Evolutionary conservation across 768 basidiomycete species (phyloP).

Genomic region (Rhodosporidiobolus odoratus): DNA sequence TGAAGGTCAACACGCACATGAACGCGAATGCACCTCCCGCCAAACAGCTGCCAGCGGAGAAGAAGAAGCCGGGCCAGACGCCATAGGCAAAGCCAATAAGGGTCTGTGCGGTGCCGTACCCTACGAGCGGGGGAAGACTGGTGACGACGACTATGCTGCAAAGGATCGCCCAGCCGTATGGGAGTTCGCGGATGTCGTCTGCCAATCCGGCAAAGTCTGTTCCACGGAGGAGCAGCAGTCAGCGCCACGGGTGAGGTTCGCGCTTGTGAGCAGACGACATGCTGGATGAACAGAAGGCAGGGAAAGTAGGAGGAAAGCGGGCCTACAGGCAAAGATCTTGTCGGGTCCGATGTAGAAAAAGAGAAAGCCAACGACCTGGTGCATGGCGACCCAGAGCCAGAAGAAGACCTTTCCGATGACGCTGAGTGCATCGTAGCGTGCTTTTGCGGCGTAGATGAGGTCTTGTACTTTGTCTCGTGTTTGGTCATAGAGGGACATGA

Average conservation of each 20-base stretch:
- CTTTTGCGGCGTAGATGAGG: background rate
- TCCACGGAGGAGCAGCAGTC: background rate
- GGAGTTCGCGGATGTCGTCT: constrained; percentile 11
- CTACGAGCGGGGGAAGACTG: constrained; percentile 58
- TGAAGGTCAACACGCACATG: constrained; percentile 38
- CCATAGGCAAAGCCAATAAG: constrained; percentile 80
- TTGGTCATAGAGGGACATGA: background rate
- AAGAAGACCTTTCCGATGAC: constrained; percentile 2
- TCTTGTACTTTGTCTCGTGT: background rate
- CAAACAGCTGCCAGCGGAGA: constrained; percentile 60
- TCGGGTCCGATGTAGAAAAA: constrained; percentile 15
- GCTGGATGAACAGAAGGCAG: background rate
- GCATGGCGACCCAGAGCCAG: constrained; percentile 17
- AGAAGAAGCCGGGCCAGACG: constrained; percentile 61
- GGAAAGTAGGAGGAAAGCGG: background rate
- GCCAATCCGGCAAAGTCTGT: constrained; percentile 24
- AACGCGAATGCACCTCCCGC: constrained; percentile 63
- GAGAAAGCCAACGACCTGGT: background rate
- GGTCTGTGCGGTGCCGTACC: constrained; percentile 61
- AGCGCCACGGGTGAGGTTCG: no score
- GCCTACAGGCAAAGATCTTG: constrained; percentile 26
- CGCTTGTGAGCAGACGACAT: no score
- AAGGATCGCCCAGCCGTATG: constrained; percentile 19
- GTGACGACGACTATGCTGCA: constrained; percentile 23
- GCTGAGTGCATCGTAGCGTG: constrained; percentile 8